Evolutionary conservation across 2,329 filamentous ascomycete genomes (phyloP), one percentile per base, ranked within the genome.

Genomic region (Fusarium fracticaudum): DNA sequence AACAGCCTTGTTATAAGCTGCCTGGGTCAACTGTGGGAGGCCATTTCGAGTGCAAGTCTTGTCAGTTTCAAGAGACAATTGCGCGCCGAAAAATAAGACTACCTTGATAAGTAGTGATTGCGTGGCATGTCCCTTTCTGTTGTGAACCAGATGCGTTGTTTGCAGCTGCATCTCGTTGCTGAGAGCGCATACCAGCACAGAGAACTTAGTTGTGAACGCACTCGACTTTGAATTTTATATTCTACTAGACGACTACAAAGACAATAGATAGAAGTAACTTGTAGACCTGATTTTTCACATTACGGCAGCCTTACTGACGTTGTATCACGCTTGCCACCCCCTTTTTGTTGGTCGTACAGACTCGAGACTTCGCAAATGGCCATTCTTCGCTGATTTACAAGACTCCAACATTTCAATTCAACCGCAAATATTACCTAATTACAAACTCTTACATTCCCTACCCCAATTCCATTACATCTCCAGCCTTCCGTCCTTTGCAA

Each of bases 181-280:
- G 7, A 17, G 7, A 31, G 11, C 17, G 11, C 2, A 20, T 6
- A 15, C 14, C 18, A 22, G 11, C 20, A 31, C 47, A 48, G 2
- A 12, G 20, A n/a, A 13, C 22, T 33, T 5, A 1, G 5, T 9
- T 13, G 11, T 33, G 1, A 9, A 18, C 1, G 18, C 3, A 3
- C 8, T 18, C 29, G 9, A 18, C 47, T n/a, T 17, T 18, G 18
- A 5, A 18, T 33, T 33, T 11, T 8, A 2, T 8, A 1, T 5
- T 14, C 22, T 20, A 4, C 4, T 18, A 24, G 24, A 14, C 8
- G 0, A 8, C 8, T 13, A 9, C 4, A 2, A n/a, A 2, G 29
- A 18, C 0, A 3, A 33, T 2, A 24, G 5, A 14, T 18, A 3
- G 3, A 20, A 10, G 1, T 0, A 20, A 4, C 1, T 4, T 24